phyloP scores from a whole-genome alignment of 1,284 basidiomycete genomes.

The Thecaphora thlaspeos region DNA sequence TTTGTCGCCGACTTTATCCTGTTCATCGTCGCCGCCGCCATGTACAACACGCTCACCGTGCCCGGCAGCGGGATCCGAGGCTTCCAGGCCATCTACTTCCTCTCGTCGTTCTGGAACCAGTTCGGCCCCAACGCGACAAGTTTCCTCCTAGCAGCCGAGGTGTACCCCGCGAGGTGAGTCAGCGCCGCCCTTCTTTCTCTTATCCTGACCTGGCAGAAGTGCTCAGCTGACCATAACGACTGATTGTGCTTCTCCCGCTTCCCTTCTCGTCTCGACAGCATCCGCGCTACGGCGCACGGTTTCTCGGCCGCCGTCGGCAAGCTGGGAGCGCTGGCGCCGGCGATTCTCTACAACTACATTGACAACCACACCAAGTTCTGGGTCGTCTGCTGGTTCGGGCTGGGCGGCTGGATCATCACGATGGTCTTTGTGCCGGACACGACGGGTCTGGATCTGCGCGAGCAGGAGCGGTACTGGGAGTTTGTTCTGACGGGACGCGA shows the following conservation, averaged over 20 bases:
- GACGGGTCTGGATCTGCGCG: constrained; percentile 64
- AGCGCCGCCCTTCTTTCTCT: constrained; percentile 19
- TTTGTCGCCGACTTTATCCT: constrained; percentile 62
- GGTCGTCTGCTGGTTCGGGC: constrained; percentile 64
- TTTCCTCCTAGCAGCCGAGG: constrained; percentile 59
- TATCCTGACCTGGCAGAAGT: constrained; percentile 15
- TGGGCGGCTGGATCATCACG: constrained; percentile 61
- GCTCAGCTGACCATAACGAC: too few species aligned
- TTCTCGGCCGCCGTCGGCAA: constrained; percentile 58
- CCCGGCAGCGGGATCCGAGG: constrained; percentile 53
- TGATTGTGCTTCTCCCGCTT: too few species aligned
- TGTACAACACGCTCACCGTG: constrained; percentile 57
- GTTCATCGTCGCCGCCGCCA: constrained; percentile 60
- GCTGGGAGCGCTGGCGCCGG: constrained; percentile 57
- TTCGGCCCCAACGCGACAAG: constrained; percentile 62
- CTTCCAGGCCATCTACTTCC: constrained; percentile 63
- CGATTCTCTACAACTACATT: constrained; percentile 60
- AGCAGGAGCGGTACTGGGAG: constrained; percentile 65
- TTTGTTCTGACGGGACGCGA: constrained; percentile 62
- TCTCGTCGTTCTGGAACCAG: constrained; percentile 63
- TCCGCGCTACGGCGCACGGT: constrained; percentile 59
- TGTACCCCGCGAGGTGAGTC: constrained; percentile 58
- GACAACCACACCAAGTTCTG: constrained; percentile 61
- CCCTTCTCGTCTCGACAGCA: too few species aligned
- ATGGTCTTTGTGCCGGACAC: constrained; percentile 62